A percentile compares a stretch with the other conserved stretches of the same genome.
These are phyloP conservation scores for Bryopsis sp. DNA, from an alignment of 139 green algal genomes.

Conservation along the genomic window DNA sequence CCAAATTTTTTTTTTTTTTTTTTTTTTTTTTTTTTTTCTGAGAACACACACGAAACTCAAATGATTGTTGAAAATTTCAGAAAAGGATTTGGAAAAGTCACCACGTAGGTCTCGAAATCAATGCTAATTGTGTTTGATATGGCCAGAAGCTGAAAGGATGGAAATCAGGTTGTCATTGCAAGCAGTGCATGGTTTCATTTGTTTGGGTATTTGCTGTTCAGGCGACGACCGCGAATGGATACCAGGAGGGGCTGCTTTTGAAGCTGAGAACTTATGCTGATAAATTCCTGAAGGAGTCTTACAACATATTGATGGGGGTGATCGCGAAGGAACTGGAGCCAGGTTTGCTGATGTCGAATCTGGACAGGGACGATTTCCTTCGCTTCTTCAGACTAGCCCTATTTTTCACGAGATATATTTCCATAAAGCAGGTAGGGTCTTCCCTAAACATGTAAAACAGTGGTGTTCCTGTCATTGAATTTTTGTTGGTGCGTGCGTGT, in stretches of 20 bases:
- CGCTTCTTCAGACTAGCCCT: not conserved
- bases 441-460: too few relatives aligned
- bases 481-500: too few relatives aligned
- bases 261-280: not conserved
- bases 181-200: not conserved
- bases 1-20: not conserved
- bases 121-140: too few relatives aligned
- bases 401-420: not conserved
- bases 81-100: not conserved
- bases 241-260: not conserved
- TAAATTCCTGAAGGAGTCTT: not conserved
- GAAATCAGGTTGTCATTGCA: too few relatives aligned
- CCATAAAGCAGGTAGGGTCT: not conserved
- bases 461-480: too few relatives aligned
- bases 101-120: too few relatives aligned
- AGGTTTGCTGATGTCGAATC: not conserved
- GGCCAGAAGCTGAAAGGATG: too few relatives aligned
- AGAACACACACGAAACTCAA: too few relatives aligned
- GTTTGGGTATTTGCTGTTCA: not conserved
- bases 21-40: too few relatives aligned
- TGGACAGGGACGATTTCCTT: not conserved
- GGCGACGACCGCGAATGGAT: not conserved
- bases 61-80: not conserved
- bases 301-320: not conserved
- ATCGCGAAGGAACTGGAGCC: not conserved